Evolutionary conservation across 345 rosid species (phyloP), one percentile per base, ranked within the genome.

Genomic region (Bruguiera sexangula): DNA sequence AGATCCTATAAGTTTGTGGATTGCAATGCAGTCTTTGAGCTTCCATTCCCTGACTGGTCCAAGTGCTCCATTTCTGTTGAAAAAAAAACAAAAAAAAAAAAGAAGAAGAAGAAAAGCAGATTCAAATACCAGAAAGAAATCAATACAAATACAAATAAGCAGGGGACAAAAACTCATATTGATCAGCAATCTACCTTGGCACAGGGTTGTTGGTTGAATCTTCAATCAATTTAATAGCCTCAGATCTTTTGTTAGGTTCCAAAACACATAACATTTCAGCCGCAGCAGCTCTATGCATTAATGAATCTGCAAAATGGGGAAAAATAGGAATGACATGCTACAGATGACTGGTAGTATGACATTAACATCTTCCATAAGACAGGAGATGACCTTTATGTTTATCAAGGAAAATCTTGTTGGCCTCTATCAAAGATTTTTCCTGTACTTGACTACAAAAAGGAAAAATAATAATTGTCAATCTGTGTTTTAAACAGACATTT

Each of bases 221-320:
- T 80, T 93, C 98, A 76, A 90, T 85, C 72, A 88, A 78, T 69
- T 82, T 85, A 78, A 86, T 58, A 73, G 98, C 97, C 75, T 87
- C 92, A 6, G 78, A 63, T 81, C 86, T 86, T 79, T 83, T 89
- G 78, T 69, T 80, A 50, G 93, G 86, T 73, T 90, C 93, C 73
- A 93, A 84, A 60, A 85, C 71, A 74, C 58, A 75, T 56, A 90
- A 64, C 93, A 90, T 90, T 85, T 93, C 98, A 21, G 98, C 96
- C 65, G 79, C 93, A 54, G 98, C 98, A 48, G 89, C 93, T 78
- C 93, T 93, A 81, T 93, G 98, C 90, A 86, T 84, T 85, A 93
- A 85, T 46, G 97, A 93, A 83, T 79, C 98, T 93, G 87, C 75
- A 43, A 70, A 11, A 74, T 1, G 56, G 55, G 60, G 66, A 26